These are phyloP conservation scores for Boletus huronensis DNA, from an alignment of 768 basidiomycete species.

Conservation along the genomic window DNA sequence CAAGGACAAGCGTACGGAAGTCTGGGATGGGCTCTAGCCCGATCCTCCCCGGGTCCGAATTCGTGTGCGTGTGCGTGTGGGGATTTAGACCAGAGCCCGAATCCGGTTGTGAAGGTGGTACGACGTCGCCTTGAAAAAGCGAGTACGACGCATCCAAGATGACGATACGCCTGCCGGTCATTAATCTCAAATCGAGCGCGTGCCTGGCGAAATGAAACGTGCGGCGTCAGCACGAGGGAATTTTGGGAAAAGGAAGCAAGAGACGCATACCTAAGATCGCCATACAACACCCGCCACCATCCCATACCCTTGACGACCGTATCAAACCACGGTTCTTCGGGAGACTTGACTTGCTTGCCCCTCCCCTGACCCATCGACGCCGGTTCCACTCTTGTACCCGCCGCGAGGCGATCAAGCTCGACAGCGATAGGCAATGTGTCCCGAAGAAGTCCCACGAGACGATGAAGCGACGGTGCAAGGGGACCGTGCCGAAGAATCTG, in stretches of 20 bases:
- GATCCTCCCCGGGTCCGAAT: slow-evolving; percentile 15
- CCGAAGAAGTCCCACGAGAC: slow-evolving; percentile 64
- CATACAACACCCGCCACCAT: slow-evolving; percentile 77
- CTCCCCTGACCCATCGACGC: slow-evolving; percentile 1
- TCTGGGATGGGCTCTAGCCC: slow-evolving; percentile 59
- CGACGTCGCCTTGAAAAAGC: slow-evolving; percentile 35
- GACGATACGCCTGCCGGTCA: slow-evolving; percentile 60
- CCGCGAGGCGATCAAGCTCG: slow-evolving; percentile 57
- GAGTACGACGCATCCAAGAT: slow-evolving; percentile 75
- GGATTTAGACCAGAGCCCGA: not conserved
- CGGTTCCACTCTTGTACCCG: slow-evolving; percentile 29
- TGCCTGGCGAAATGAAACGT: slow-evolving; percentile 42
- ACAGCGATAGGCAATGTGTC: slow-evolving; percentile 76
- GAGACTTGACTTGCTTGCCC: slow-evolving; percentile 11
- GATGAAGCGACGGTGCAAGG: slow-evolving; percentile 61
- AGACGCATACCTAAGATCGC: slow-evolving; percentile 53
- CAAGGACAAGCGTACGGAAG: slow-evolving; percentile 48
- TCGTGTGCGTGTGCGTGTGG: not conserved
- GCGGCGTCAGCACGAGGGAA: not conserved
- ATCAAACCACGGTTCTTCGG: slow-evolving; percentile 43
- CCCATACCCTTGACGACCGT: slow-evolving; percentile 77
- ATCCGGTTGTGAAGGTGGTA: not conserved
- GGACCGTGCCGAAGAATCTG: slow-evolving; percentile 66
- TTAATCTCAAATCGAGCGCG: slow-evolving; percentile 76
- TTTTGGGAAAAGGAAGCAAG: slow-evolving; percentile 3